phyloP scores from a whole-genome alignment of 73 alveolate genomes.

The Paramecium biaurelia region DNA sequence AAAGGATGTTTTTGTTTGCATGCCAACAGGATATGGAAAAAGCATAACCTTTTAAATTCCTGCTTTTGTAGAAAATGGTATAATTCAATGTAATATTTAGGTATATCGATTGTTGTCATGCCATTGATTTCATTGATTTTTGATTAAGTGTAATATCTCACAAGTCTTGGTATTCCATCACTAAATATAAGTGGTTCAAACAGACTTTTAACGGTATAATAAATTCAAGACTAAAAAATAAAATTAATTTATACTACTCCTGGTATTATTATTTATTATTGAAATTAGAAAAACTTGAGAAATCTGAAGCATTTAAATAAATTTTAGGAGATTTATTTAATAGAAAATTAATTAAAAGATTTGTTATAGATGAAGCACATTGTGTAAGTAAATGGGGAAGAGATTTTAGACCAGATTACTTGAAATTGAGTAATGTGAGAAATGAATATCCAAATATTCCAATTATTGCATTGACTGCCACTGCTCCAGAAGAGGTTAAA shows the following conservation, averaged over 20 bases:
- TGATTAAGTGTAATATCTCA: constrained; percentile 79
- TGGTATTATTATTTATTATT: background rate
- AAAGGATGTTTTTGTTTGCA: constrained; percentile 92
- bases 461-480: constrained; percentile 96
- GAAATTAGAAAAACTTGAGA: constrained; percentile 35
- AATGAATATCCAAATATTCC: constrained; percentile 92
- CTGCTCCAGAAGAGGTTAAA: constrained; percentile 96
- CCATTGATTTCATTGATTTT: constrained; percentile 84
- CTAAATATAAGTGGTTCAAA: constrained; percentile 39
- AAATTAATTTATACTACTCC: constrained; percentile 44
- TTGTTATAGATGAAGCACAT: constrained; percentile 99
- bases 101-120: constrained; percentile 83
- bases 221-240: background rate
- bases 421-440: constrained; percentile 79
- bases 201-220: background rate
- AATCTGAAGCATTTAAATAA: constrained; percentile 34
- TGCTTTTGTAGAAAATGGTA: constrained; percentile 76
- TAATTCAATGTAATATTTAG: background rate
- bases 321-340: background rate
- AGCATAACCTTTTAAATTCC: constrained; percentile 91
- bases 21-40: constrained; percentile 98
- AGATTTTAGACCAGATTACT: constrained; percentile 97
- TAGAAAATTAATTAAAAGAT: constrained; percentile 65
- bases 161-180: constrained; percentile 72
- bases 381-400: constrained; percentile 99